phyloP scores from a whole-genome alignment of 2,329 filamentous ascomycete species.

The Metarhizium anisopliae region DNA sequence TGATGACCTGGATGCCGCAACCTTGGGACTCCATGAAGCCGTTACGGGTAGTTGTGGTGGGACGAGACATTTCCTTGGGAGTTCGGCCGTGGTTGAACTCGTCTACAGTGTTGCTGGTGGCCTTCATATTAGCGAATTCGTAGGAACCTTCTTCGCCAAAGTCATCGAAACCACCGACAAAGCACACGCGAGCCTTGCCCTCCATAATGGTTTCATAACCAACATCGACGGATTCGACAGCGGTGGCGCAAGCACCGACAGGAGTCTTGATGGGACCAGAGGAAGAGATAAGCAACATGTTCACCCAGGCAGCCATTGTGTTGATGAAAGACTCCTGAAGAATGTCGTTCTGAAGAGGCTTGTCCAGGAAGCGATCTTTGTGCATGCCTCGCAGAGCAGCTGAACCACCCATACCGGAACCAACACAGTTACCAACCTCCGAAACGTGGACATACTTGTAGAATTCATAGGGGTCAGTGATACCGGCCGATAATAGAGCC shows the following conservation, averaged over 20 bases:
- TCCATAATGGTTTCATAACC: constrained; percentile 98
- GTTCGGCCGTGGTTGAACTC: constrained; percentile 94
- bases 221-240: constrained; percentile 94
- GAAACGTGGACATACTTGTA: constrained; percentile 99
- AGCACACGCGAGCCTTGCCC: constrained; percentile 93
- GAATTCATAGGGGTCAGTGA: constrained; percentile 98
- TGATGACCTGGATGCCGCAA: constrained; percentile 96
- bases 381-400: constrained; percentile 94
- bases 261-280: constrained; percentile 98
- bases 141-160: constrained; percentile 99
- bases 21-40: constrained; percentile 99
- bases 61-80: constrained; percentile 94
- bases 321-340: constrained; percentile 99
- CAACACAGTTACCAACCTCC: constrained; percentile 95
- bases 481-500: constrained; percentile 81
- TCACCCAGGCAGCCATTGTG: constrained; percentile 99
- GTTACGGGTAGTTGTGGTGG: constrained; percentile 90
- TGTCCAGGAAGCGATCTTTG: constrained; percentile 93
- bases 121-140: constrained; percentile 99
- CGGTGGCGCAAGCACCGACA: constrained; percentile 92
- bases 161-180: constrained; percentile 98
- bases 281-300: constrained; percentile 95
- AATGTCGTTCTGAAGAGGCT: constrained; percentile 96
- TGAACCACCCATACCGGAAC: constrained; percentile 95
- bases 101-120: constrained; percentile 94